Base-by-base conservation (phyloP, 305 asterid species). In the Andrographis paniculata region DNA sequence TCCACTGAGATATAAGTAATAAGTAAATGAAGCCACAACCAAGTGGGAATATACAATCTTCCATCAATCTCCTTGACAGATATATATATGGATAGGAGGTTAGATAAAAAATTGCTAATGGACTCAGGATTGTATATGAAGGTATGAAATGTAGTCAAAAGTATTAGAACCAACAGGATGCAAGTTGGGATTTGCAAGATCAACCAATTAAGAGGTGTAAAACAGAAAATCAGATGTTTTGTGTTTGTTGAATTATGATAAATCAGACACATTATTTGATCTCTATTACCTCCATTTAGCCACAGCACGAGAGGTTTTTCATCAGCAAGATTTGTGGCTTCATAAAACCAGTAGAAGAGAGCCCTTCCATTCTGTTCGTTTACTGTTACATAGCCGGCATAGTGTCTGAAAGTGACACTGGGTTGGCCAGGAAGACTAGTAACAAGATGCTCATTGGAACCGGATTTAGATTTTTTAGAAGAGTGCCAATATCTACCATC, bases 311-410 rank as follows among this genome's bases (percentile, higher is more conserved):
- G 50, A 69, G 98, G 95, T 63, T 84, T 89, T 45, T 78, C 56
- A 22, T 66, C 66, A 37, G 94, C 68, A 6, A 59, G 67, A 40
- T 59, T 52, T 14, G 68, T 53, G 60, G 88, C 84, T 73, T 89
- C 94, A 42, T 77, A 89, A 66, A 89, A 89, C 98, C 98, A 89
- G 64, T 89, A 89, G 58, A 89, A 89, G 14, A 89, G 91, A 31
- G 85, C 70, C 61, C 96, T 76, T 65, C 88, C 95, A 6, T 80
- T 73, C 14, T 56, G 64, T 60, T 85, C 76, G 45, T 85, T 70
- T 3, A 89, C 94, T 0, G 77, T 82, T 50, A 82, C 79, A 64
- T 74, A 68, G 0, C 98, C 98, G 16, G 98, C 82, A 61, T 82
- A 85, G 52, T 89, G 98, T 51, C 43, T 49, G 60, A 89, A 89